A percentile compares a stretch with the other conserved stretches of the same genome.
Evolutionary conservation across 2,329 filamentous ascomycete genomes (phyloP).

Genomic region (Ascochyta koolunga): DNA sequence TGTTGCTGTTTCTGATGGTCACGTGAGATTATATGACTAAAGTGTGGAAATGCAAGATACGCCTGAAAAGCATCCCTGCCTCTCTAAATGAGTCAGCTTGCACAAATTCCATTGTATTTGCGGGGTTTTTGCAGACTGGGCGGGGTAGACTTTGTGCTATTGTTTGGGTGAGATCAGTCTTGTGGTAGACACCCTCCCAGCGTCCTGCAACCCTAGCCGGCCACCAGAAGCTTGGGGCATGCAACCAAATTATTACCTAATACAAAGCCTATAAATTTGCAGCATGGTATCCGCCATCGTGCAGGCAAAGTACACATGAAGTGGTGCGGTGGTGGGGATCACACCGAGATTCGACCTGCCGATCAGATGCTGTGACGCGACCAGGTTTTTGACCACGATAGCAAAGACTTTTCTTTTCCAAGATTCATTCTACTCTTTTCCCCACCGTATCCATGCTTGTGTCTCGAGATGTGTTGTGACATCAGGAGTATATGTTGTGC

Average conservation of each 20-base stretch:
- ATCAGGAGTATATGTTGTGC: background rate
- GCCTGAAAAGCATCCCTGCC: too few species aligned
- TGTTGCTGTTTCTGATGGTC: too few species aligned
- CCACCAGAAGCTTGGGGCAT: background rate
- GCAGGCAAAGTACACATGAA: background rate
- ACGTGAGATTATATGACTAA: too few species aligned
- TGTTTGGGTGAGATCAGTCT: background rate
- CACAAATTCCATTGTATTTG: background rate
- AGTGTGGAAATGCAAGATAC: too few species aligned
- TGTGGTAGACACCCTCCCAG: background rate
- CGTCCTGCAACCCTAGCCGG: background rate
- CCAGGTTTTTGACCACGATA: background rate
- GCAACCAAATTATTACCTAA: background rate
- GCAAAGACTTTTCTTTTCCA: background rate
- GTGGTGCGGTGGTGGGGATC: background rate
- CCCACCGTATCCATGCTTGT: background rate
- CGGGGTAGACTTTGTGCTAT: background rate
- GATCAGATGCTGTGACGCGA: background rate
- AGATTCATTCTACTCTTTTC: background rate
- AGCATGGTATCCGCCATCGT: background rate
- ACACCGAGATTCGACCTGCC: conserved; percentile 5
- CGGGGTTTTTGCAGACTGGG: background rate
- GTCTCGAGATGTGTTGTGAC: background rate
- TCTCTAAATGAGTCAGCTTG: too few species aligned
- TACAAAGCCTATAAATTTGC: background rate